Conservation (phyloP, 768 basidiomycete genomes). For the Crepidotus variabilis region DNA sequence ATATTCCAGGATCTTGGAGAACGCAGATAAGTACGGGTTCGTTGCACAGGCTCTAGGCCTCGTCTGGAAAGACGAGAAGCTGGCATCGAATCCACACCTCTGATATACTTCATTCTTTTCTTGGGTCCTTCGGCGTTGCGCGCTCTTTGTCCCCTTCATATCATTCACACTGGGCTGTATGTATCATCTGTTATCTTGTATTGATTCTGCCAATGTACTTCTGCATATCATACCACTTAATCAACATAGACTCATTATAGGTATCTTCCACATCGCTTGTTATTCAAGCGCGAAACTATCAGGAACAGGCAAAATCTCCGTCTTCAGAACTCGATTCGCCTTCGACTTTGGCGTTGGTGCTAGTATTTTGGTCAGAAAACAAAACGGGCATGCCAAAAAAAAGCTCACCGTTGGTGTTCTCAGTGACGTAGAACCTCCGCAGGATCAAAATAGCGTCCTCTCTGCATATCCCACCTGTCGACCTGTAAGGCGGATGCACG, state of each 20-base stretch:
- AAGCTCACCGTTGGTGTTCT: conserved; percentile 81
- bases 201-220: not conserved
- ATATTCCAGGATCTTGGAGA: conserved; percentile 61
- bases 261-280: not conserved
- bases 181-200: not conserved
- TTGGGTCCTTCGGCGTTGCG: not conserved
- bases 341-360: conserved; percentile 92
- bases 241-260: not conserved
- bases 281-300: not conserved
- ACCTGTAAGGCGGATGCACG: conserved; percentile 68
- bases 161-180: not conserved
- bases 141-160: not conserved
- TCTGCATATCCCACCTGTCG: conserved; percentile 70
- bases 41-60: conserved; percentile 63
- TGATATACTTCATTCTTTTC: not conserved
- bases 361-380: conserved; percentile 25
- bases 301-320: conserved; percentile 50
- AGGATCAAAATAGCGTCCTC: conserved; percentile 87
- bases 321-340: conserved; percentile 79
- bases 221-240: not conserved
- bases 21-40: conserved; percentile 76
- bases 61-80: conserved; percentile 27
- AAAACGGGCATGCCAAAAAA: not conserved
- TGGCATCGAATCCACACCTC: conserved; percentile 13
- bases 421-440: conserved; percentile 87